Evolutionary conservation across 495 filamentous ascomycete genomes (phyloP), one percentile per base, ranked within the genome.

Genomic region (Recurvomyces mirabilis): DNA sequence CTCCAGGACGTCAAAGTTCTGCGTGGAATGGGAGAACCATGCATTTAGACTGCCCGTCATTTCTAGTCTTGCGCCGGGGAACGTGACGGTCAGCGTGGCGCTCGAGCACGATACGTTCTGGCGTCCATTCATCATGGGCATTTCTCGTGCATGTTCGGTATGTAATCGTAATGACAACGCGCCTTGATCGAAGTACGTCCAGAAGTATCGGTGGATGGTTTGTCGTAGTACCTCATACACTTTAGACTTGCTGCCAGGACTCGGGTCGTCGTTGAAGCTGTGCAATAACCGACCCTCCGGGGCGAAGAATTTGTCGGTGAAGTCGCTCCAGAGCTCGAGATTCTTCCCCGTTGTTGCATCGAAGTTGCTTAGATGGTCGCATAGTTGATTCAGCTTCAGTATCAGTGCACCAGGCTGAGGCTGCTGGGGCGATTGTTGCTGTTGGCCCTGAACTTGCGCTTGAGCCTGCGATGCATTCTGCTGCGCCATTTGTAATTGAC

Each of bases 131-230:
- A 29, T 18, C 23, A 37, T 19, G 32, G 30, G 37, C 33, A 44
- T 57, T 29, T 66, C 65, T 29, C 30, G 37, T 0, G 74, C 69
- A 46, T 67, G 71, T 43, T 78, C 74, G 38, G 87, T 66, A 14
- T 82, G 69, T 67, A 93, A 72, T 57, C 91, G 84, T 38, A 94
- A 83, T 17, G 72, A 77, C 36, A 70, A 73, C 28, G 93, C 77
- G 4, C 85, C 84, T 43, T 82, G 88, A n/a, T 80, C 77, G 53
- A 84, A 93, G 50, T 88, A 81, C 0, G 80, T 84, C 38, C 78
- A 67, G 58, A 89, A 93, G 52, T 84, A 93, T 37, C 85, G 77
- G 13, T 87, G 71, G 15, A 94, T 62, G 1, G 81, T 78, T 6
- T 83, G 71, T 23, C 75, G 79, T 2, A 77, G 70, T 32, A 94